A percentile compares a stretch with the other conserved stretches of the same genome.
Conservation (phyloP, 2,329 filamentous ascomycete species). For the Alternaria consortialis region DNA sequence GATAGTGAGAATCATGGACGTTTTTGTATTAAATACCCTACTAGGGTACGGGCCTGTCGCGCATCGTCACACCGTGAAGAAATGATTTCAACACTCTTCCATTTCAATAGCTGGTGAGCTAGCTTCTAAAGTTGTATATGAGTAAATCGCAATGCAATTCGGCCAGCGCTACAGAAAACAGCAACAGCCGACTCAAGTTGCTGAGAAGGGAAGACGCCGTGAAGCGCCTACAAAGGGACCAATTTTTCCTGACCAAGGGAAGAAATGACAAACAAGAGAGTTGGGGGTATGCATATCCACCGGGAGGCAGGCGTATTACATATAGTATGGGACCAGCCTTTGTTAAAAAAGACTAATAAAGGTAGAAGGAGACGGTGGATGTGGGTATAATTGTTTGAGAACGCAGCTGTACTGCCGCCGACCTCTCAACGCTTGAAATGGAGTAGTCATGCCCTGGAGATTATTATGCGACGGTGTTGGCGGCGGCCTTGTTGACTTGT, state of each 20-base stretch:
- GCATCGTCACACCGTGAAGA: background rate
- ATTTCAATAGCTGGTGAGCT: slow-evolving; percentile 10
- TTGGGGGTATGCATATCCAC: slow-evolving; percentile 22
- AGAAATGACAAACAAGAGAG: slow-evolving; percentile 11
- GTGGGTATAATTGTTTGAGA: slow-evolving; percentile 2
- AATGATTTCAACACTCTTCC: background rate
- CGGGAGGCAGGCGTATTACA: slow-evolving; percentile 27
- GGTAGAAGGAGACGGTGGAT: slow-evolving; percentile 16
- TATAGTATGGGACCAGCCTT: slow-evolving; percentile 26
- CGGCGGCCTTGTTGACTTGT: slow-evolving; percentile 35
- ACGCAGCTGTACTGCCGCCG: background rate
- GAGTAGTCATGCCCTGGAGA: background rate
- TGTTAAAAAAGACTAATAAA: slow-evolving; percentile 14
- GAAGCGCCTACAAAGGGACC: slow-evolving; percentile 10
- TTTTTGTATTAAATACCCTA: background rate
- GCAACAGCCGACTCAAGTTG: background rate
- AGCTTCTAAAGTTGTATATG: slow-evolving; percentile 6
- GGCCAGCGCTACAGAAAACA: slow-evolving; percentile 14
- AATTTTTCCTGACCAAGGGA: slow-evolving; percentile 16
- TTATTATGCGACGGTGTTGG: slow-evolving; percentile 9
- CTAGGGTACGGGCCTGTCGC: background rate
- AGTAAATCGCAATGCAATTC: slow-evolving; percentile 10
- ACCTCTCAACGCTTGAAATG: background rate
- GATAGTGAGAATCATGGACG: background rate
- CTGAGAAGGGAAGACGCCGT: slow-evolving; percentile 18